A percentile compares a stretch with the other conserved stretches of the same genome.
These are phyloP conservation scores for Phytophthora pisi DNA, from an alignment of 352 stramenopile species.

Conservation along the genomic window DNA sequence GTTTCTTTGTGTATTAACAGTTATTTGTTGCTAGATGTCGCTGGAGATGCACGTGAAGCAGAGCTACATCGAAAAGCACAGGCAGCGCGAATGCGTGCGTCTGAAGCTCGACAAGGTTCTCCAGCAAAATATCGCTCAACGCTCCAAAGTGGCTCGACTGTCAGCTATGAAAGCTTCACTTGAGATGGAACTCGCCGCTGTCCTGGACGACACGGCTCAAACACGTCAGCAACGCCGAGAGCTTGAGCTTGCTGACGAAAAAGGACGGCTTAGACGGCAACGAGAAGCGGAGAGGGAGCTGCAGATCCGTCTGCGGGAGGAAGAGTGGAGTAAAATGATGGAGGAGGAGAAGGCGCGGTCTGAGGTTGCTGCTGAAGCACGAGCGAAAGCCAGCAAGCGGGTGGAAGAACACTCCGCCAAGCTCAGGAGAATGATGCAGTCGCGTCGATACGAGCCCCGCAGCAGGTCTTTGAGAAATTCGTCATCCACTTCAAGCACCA, in stretches of 20 bases:
- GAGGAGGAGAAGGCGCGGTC: slow-evolving; percentile 55
- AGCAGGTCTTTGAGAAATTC: slow-evolving; percentile 6
- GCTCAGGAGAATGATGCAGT: slow-evolving; percentile 41
- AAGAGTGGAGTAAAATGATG: slow-evolving; percentile 58
- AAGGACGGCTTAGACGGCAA: slow-evolving; percentile 48
- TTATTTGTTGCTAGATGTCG: slow-evolving; percentile 38
- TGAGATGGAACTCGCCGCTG: slow-evolving; percentile 40
- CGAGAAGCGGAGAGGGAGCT: slow-evolving; percentile 57
- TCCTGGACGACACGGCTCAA: slow-evolving; percentile 29
- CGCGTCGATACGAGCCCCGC: slow-evolving; percentile 25
- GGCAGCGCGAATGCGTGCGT: slow-evolving; percentile 32
- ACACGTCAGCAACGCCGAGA: slow-evolving; percentile 41
- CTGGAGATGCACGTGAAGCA: slow-evolving; percentile 44
- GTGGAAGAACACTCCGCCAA: slow-evolving; percentile 37
- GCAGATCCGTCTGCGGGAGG: slow-evolving; percentile 44
- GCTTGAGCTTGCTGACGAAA: slow-evolving; percentile 51
- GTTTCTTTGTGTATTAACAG: background rate
- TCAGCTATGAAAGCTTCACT: slow-evolving; percentile 34
- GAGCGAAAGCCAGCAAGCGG: slow-evolving; percentile 53
- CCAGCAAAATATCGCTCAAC: slow-evolving; percentile 25
- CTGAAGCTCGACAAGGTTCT: slow-evolving; percentile 28
- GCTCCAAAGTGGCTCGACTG: slow-evolving; percentile 31
- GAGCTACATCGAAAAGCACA: slow-evolving; percentile 32
- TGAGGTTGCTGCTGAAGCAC: slow-evolving; percentile 48
- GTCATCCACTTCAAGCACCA: slow-evolving; percentile 7